phyloP scores from a whole-genome alignment of 1,139 yeast genomes.

The Hyphopichia pseudoburtonii region DNA sequence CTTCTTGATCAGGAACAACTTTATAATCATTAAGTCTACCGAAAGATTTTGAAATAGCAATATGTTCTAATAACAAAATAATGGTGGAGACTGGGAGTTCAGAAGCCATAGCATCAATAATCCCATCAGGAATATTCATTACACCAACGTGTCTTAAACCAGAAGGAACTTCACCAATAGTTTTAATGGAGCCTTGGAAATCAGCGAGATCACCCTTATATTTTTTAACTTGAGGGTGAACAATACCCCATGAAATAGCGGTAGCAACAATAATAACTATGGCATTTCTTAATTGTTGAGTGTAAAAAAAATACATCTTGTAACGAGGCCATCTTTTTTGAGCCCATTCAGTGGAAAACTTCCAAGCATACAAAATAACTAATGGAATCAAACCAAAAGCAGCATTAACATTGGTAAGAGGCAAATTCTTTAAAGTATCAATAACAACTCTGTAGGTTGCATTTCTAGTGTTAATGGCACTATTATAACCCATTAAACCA shows the following conservation, averaged over 20 bases:
- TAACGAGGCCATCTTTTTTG: slow-evolving; percentile 67
- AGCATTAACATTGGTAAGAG: slow-evolving; percentile 70
- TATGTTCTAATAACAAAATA: slow-evolving; percentile 83
- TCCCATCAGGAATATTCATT: slow-evolving; percentile 63
- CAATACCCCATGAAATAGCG: slow-evolving; percentile 63
- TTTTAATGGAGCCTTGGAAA: slow-evolving; percentile 51
- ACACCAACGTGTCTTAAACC: slow-evolving; percentile 80
- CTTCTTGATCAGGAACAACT: slow-evolving; percentile 89
- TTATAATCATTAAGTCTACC: slow-evolving; percentile 92
- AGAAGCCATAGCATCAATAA: slow-evolving; percentile 61
- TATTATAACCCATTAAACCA: slow-evolving; percentile 73
- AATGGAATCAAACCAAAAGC: slow-evolving; percentile 84
- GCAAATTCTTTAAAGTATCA: slow-evolving; percentile 69
- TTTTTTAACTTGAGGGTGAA: slow-evolving; percentile 35
- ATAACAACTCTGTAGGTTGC: slow-evolving; percentile 71
- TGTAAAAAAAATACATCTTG: slow-evolving; percentile 61
- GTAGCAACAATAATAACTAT: slow-evolving; percentile 78
- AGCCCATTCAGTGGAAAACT: slow-evolving; percentile 52
- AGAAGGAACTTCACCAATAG: slow-evolving; percentile 77
- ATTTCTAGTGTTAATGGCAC: slow-evolving; percentile 66
- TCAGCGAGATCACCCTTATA: slow-evolving; percentile 31
- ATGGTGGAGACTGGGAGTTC: slow-evolving; percentile 86
- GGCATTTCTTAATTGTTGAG: slow-evolving; percentile 78
- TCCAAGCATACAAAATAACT: slow-evolving; percentile 67
- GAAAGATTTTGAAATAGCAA: slow-evolving; percentile 90